Evolutionary conservation across 192 early-diverging fungal genomes (phyloP).

Genomic region (Entomortierella beljakovae): DNA sequence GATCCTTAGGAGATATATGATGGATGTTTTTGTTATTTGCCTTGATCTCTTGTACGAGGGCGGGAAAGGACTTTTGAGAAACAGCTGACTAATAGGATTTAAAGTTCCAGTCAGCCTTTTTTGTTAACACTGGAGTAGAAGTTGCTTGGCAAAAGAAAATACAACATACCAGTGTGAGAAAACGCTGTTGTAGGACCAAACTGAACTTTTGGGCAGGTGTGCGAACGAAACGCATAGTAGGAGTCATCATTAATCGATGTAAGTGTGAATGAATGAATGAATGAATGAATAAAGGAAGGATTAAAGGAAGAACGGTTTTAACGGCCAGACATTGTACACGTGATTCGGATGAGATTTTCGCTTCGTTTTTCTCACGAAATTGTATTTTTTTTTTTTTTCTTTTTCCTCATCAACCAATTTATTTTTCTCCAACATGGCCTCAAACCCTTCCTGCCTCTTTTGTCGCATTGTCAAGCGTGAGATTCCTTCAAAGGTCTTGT

Average conservation of each 20-base stretch:
- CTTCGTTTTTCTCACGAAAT: too few relatives aligned
- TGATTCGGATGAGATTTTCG: too few relatives aligned
- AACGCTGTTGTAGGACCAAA: conserved; percentile 13
- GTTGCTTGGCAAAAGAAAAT: neutral
- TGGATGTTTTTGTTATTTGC: conserved; percentile 44
- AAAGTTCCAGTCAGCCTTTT: neutral
- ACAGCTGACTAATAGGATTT: conserved; percentile 12
- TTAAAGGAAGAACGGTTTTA: conserved; percentile 2
- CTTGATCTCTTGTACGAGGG: conserved; percentile 44
- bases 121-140: neutral
- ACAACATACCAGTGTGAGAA: conserved; percentile 12
- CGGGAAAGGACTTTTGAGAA: conserved; percentile 41
- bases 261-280: neutral
- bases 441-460: conserved; percentile 83
- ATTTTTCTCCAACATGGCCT: conserved; percentile 58
- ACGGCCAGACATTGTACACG: too few relatives aligned
- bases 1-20: conserved; percentile 38
- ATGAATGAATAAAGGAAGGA: neutral
- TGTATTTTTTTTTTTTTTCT: neutral
- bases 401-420: too few relatives aligned
- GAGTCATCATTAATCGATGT: conserved; percentile 2
- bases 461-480: conserved; percentile 91
- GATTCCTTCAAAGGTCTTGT: conserved; percentile 85
- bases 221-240: conserved; percentile 6
- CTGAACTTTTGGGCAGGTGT: neutral